Evolutionary conservation across 2,329 filamentous ascomycete genomes (phyloP), one percentile per base, ranked within the genome.

Genomic region (Bipolaris zeicola): DNA sequence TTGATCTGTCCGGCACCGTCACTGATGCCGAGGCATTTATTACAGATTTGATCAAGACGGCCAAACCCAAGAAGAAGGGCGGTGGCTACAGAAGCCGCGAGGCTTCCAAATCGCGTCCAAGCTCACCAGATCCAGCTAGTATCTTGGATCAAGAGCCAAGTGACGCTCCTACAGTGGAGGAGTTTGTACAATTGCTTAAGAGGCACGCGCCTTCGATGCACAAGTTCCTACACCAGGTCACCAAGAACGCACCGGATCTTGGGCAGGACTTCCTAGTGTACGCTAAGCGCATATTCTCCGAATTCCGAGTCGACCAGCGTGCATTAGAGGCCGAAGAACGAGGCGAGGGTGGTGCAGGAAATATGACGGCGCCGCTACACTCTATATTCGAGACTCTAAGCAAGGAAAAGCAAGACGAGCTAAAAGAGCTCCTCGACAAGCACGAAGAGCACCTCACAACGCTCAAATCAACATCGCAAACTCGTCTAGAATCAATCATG

Each of bases 1-100:
- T 92, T 22, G 88, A 93, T 66, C 80, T 94, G 5, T 85, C 85
- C 33, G 86, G 86, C 37, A 89, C 90, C 18, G 74, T 94, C 6
- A 82, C 82, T 36, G 86, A 90, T 34, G 79, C 85, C 1, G 86
- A 93, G 69, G 79, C 77, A 8, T 92, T 95, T 66, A 71, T 93
- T 20, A 83, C 84, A 5, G 90, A 92, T 61, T 83, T 93, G 55
- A 85, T 95, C 71, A 85, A 86, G 59, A 81, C 68, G 3, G 75
- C 78, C 8, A 79, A 81, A 41, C 71, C 70, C 18, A 75, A 73
- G 44, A 76, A 67, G 38, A 74, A 72, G 39, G 66, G 67, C 7
- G 68, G 67, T 8, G 68, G 63, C 5, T 57, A 31, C 22, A 63
- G 63, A 26, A 71, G 67, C 51, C 60, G 64, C 6, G 57, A 70